These are phyloP conservation scores for Tolypocladium guangdongense DNA, from an alignment of 2,329 filamentous ascomycete species.

Conservation along the genomic window DNA sequence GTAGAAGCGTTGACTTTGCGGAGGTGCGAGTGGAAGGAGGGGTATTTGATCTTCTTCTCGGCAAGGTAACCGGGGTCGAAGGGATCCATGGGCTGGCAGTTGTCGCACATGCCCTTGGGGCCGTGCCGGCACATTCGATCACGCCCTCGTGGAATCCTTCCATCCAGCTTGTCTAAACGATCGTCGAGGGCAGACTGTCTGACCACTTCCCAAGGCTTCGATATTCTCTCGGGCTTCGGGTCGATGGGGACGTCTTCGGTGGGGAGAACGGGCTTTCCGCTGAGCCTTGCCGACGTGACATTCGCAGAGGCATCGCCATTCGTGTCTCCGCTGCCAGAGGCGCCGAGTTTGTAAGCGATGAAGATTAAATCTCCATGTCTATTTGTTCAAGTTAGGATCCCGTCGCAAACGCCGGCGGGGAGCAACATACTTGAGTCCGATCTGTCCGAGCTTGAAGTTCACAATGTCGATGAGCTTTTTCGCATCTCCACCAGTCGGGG, in stretches of 20 bases:
- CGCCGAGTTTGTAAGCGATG: constrained; percentile 61
- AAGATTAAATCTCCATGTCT: constrained; percentile 91
- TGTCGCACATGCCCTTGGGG: constrained; percentile 97
- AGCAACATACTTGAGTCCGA: constrained; percentile 44
- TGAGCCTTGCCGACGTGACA: constrained; percentile 56
- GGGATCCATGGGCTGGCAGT: constrained; percentile 93
- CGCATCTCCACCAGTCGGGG: constrained; percentile 45
- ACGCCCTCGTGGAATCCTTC: constrained; percentile 69
- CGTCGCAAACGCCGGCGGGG: constrained; percentile 1
- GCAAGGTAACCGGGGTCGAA: constrained; percentile 81
- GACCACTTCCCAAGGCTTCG: constrained; percentile 68
- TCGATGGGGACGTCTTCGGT: constrained; percentile 57
- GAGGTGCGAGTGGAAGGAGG: constrained; percentile 90
- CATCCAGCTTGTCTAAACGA: constrained; percentile 72
- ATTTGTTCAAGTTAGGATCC: constrained; percentile 7
- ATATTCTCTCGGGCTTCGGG: constrained; percentile 51
- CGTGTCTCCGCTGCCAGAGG: constrained; percentile 21
- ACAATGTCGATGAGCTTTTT: constrained; percentile 49
- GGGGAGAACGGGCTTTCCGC: constrained; percentile 62
- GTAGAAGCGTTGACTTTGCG: constrained; percentile 93
- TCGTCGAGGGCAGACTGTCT: constrained; percentile 83
- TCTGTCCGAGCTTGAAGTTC: constrained; percentile 43
- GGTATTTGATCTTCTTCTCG: constrained; percentile 97
- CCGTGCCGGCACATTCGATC: constrained; percentile 96
- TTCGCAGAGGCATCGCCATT: constrained; percentile 25